These are phyloP conservation scores for Suillus alpinus DNA, from an alignment of 768 basidiomycete genomes.

Conservation along the genomic window DNA sequence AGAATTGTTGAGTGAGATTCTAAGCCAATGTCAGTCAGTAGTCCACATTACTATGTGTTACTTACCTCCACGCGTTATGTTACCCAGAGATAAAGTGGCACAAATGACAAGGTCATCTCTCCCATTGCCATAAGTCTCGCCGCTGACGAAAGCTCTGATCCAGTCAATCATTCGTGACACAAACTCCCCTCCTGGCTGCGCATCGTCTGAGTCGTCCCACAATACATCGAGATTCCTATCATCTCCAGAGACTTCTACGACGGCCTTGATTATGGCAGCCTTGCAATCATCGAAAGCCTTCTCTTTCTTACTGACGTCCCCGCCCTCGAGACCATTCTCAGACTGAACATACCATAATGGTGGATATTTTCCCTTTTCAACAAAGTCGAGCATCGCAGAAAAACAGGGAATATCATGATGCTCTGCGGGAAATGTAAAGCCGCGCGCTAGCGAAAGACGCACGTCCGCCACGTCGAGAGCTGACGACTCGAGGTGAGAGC, in stretches of 20 bases:
- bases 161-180: constrained; percentile 73
- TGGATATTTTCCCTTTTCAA: constrained; percentile 70
- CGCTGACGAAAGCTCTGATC: constrained; percentile 58
- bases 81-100: constrained; percentile 79
- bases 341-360: constrained; percentile 54
- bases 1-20: constrained; percentile 61
- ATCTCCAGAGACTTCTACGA: constrained; percentile 84
- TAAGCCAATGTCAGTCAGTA: constrained; percentile 27
- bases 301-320: constrained; percentile 58
- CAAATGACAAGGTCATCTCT: constrained; percentile 82
- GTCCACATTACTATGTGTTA: not conserved
- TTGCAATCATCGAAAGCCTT: constrained; percentile 81
- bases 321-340: constrained; percentile 30
- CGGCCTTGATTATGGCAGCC: constrained; percentile 78
- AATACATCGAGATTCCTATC: constrained; percentile 73
- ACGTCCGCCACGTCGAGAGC: constrained; percentile 77
- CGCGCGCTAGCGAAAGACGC: constrained; percentile 67
- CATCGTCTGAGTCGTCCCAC: constrained; percentile 64
- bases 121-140: constrained; percentile 28
- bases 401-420: constrained; percentile 59
- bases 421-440: constrained; percentile 55
- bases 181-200: constrained; percentile 64
- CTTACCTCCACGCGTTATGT: constrained; percentile 74
- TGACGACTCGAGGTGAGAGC: constrained; percentile 73
- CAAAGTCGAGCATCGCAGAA: constrained; percentile 63